These are phyloP conservation scores for Rhododendron molle DNA, from an alignment of 148 eudicot species.

Conservation along the genomic window DNA sequence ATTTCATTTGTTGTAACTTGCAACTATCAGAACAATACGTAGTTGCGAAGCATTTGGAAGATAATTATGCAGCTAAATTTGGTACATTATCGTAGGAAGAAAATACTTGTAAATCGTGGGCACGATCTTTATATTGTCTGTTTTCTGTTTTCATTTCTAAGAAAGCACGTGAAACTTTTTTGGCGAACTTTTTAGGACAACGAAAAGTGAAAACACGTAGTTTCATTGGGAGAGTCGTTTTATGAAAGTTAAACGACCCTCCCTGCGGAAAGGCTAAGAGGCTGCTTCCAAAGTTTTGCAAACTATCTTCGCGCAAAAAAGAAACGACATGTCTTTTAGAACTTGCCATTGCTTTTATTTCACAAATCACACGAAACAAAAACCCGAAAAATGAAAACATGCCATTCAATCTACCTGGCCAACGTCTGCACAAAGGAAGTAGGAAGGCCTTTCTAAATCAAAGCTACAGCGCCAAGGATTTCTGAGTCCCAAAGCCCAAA, in stretches of 20 bases:
- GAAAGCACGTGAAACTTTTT: neutral
- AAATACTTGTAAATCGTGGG: no score
- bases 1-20: neutral
- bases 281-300: neutral
- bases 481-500: conserved; percentile 88
- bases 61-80: neutral
- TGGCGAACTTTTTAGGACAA: neutral
- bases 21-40: neutral
- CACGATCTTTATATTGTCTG: neutral
- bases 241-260: neutral
- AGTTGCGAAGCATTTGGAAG: neutral
- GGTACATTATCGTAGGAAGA: neutral
- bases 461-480: conserved; percentile 99
- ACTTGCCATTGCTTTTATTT: neutral
- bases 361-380: neutral
- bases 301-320: neutral
- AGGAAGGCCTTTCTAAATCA: conserved; percentile 81
- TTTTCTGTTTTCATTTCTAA: neutral
- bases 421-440: conserved; percentile 79
- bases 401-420: conserved; percentile 54
- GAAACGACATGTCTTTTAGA: neutral
- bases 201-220: neutral
- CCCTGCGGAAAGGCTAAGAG: neutral
- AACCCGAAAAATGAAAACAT: neutral
- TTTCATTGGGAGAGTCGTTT: neutral